These are phyloP conservation scores for Penicillium arizonense DNA, from an alignment of 495 filamentous ascomycete genomes.

Conservation along the genomic window DNA sequence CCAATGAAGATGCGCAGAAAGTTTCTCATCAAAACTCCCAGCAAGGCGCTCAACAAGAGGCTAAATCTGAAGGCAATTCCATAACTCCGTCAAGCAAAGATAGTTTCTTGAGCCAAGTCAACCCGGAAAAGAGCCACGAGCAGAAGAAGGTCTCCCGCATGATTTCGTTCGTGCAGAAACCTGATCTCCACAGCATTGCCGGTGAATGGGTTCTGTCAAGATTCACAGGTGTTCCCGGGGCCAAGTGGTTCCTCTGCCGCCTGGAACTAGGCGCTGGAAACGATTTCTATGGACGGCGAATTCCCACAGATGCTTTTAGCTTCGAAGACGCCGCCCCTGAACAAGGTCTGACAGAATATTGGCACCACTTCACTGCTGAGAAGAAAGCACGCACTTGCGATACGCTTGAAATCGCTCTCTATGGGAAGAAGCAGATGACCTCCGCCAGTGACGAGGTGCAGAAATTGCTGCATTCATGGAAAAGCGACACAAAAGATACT, in stretches of 20 bases:
- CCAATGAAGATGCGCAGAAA: no score
- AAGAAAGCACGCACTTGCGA: slow-evolving; percentile 15
- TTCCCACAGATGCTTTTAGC: slow-evolving; percentile 15
- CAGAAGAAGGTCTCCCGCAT: slow-evolving; percentile 32
- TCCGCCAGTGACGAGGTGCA: background rate
- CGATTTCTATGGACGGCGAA: slow-evolving; percentile 8
- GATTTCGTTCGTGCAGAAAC: slow-evolving; percentile 42
- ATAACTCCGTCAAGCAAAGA: background rate
- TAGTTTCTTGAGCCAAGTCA: background rate
- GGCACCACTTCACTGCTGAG: slow-evolving; percentile 12
- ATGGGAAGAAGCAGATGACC: background rate
- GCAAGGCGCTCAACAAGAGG: no score
- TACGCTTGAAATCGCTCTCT: slow-evolving; percentile 8
- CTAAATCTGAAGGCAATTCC: no score
- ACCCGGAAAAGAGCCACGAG: slow-evolving; percentile 14
- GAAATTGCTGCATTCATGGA: background rate
- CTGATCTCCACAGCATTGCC: slow-evolving; percentile 32
- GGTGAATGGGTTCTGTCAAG: slow-evolving; percentile 50
- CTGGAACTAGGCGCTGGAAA: slow-evolving; percentile 31
- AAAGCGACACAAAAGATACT: background rate
- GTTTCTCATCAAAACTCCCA: no score
- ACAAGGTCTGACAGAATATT: slow-evolving; percentile 16
- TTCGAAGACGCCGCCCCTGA: slow-evolving; percentile 18
- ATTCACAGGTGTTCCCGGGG: slow-evolving; percentile 37
- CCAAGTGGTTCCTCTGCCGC: slow-evolving; percentile 49